These are phyloP conservation scores for Diaporthe longicolla DNA, from an alignment of 2,329 filamentous ascomycete genomes.

Conservation along the genomic window DNA sequence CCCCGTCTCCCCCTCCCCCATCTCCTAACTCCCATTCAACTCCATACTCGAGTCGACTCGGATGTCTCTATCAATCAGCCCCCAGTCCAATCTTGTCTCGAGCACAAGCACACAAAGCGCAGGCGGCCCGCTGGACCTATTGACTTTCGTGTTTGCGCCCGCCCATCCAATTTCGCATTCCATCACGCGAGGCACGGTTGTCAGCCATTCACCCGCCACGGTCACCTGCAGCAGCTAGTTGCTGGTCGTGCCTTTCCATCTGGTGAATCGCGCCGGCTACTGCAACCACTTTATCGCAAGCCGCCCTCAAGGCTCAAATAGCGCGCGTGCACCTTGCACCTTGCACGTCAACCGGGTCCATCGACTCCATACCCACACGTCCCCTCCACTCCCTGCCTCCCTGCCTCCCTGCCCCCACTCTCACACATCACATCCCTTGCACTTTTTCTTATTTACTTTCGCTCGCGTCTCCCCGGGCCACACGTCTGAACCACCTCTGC, in stretches of 20 bases:
- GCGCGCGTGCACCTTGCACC: slow-evolving; percentile 8
- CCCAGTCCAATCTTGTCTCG: slow-evolving; percentile 26
- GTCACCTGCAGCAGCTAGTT: slow-evolving; percentile 18
- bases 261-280: slow-evolving; percentile 18
- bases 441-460: slow-evolving; percentile 40
- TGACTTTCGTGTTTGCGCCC: slow-evolving; percentile 29
- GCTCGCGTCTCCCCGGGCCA: slow-evolving; percentile 18
- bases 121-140: slow-evolving; percentile 18
- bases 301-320: slow-evolving; percentile 5
- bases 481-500: slow-evolving; percentile 15
- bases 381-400: slow-evolving; percentile 35
- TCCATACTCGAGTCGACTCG: slow-evolving; percentile 9
- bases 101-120: slow-evolving; percentile 23
- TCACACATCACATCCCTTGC: slow-evolving; percentile 35
- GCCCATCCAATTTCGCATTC: slow-evolving; percentile 3
- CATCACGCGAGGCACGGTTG: slow-evolving; percentile 4
- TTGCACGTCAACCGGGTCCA: slow-evolving; percentile 13
- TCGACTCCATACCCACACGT: slow-evolving; percentile 21
- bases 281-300: slow-evolving; percentile 37
- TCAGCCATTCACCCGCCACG: slow-evolving; percentile 6
- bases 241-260: not conserved
- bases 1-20: not conserved
- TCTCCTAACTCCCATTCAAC: too few species aligned
- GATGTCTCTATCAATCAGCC: slow-evolving; percentile 33
- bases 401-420: slow-evolving; percentile 38